Conservation (phyloP, 805 yeast species). For the Starmerella powellii region DNA sequence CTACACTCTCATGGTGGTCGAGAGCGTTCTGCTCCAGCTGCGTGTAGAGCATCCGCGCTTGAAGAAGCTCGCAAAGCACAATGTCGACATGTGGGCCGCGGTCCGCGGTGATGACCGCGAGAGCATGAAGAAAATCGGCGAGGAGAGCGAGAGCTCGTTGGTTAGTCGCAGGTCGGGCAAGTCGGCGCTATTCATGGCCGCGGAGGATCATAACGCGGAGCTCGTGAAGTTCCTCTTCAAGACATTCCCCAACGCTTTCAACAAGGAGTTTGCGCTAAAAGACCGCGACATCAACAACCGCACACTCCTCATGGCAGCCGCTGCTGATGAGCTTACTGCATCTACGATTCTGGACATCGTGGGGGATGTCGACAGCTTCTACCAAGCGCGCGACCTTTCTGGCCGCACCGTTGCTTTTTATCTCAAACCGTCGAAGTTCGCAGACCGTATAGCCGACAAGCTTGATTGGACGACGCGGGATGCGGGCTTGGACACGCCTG, state of each 20-base stretch:
- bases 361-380: conserved; percentile 32
- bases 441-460: conserved; percentile 42
- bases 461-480: conserved; percentile 65
- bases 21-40: conserved; percentile 66
- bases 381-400: conserved; percentile 34
- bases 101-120: conserved; percentile 25
- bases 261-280: conserved; percentile 53
- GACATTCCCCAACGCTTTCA: conserved; percentile 32
- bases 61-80: conserved; percentile 35
- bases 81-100: conserved; percentile 43
- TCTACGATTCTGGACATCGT: conserved; percentile 36
- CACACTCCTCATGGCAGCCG: conserved; percentile 49
- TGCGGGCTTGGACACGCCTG: conserved; percentile 58
- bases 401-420: conserved; percentile 65
- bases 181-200: conserved; percentile 54
- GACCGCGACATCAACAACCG: conserved; percentile 47
- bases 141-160: conserved; percentile 26
- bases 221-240: conserved; percentile 37
- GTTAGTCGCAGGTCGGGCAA: conserved; percentile 41
- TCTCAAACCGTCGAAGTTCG: conserved; percentile 42
- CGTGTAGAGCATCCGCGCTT: conserved; percentile 34
- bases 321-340: conserved; percentile 42
- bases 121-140: conserved; percentile 1
- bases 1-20: conserved; percentile 71
- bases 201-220: conserved; percentile 37